Evolutionary conservation across 148 eudicot genomes (phyloP), one percentile per base, ranked within the genome.

Genomic region (Euryodendron excelsum): DNA sequence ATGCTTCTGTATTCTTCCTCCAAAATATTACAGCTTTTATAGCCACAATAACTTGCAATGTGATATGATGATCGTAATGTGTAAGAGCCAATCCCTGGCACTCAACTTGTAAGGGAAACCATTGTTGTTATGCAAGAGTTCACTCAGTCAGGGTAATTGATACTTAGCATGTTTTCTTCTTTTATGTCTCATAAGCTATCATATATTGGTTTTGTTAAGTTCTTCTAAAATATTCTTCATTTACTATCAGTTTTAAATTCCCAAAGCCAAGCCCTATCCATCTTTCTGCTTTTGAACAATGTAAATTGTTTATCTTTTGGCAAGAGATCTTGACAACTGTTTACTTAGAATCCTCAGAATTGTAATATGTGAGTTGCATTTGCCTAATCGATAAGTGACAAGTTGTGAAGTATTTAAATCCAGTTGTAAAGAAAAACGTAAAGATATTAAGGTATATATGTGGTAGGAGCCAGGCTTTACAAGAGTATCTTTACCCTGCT

Each of bases 41-140:
- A 47, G 21, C 30, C 39, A 17, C 17, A 2, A 63, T 31, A 30
- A 63, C 28, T 47, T 36, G 15, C 21, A 1, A 70, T 15, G 2
- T 50, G 6, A 74, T 68, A 14, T 15, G 13, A 44, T 66, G 47
- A 28, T 77, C 44, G 55, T 58, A 30, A 39, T 78, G 17, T 79
- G 69, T 80, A 96, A 98, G 99, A 96, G 85, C 85, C 92, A 20
- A 96, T 96, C 77, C 99, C 98, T 8, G 99, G 93, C 9, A 93
- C 99, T 60, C 99, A 91, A 79, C 93, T 96, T 83, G 99, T 96
- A 30, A 88, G 99, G 85, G 99, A 96, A 89, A 96, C 99, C 55
- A 98, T 98, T 14, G 91, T 98, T 66, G 99, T 96, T 79, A 96
- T 93, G 99, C 99, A 96, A 80, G 99, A 96, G 80, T 96, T 96